Evolutionary conservation across 345 rosid genomes (phyloP), one percentile per base, ranked within the genome.

Genomic region (Populus davidiana): DNA sequence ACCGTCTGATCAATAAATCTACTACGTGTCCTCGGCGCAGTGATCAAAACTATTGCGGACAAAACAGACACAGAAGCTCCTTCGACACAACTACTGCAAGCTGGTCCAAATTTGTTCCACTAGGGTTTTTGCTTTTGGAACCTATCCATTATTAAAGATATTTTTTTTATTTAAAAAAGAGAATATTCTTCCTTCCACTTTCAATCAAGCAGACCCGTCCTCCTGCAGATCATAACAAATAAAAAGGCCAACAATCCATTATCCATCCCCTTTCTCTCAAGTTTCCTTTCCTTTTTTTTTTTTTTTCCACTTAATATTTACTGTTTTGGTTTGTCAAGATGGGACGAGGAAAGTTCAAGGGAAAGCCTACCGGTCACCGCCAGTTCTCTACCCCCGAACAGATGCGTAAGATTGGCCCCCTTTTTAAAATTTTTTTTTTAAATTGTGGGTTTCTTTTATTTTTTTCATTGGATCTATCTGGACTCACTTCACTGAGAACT

Each of bases 261-360:
- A 67, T 14, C 54, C 49, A n/a, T 21, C 8, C 6, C 72, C 4
- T n/a, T 20, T 41, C 33, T 12, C 14, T 35, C 23, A 31, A 17
- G 23, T 69, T 11, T 33, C 2, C 4, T 35, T 35, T 67, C 20
- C 1, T 0, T 17, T 10, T 5, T 0, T 21, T 5, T 0, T 21
- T 0, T 21, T 14, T n/a, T 25, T 69, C 27, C 27, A 18, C 21
- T 33, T 5, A 2, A 31, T 29, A 31, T 33, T 21, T 13, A 41
- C 11, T 6, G 11, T 63, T 35, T 63, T 21, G 36, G n/a, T 36
- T 64, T 17, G 47, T 65, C 29, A 25, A 71, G 47, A 88, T 89
- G 91, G 91, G 88, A 25, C 82, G 91, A 78, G 91, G 91, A 31
- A 89, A 89, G 87, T 89, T 86, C 85, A 89, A 89, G 84, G 91